Evolutionary conservation across 352 stramenopile species (phyloP), one percentile per base, ranked within the genome.

Genomic region (Phytophthora multivora): DNA sequence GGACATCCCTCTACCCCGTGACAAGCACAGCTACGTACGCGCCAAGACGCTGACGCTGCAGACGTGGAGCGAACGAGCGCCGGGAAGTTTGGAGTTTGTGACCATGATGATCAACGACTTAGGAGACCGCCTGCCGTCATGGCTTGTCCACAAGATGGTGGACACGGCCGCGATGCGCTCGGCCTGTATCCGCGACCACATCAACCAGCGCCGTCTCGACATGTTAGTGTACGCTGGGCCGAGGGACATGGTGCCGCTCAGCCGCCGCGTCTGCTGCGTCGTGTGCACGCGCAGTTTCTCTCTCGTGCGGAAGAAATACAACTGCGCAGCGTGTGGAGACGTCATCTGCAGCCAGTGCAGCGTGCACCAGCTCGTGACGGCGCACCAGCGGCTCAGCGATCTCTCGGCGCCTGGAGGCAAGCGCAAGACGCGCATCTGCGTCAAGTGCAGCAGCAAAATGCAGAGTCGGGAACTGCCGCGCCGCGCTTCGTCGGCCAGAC

Each of bases 41-140:
- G 86, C 69, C 35, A 91, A 89, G 68, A 94, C 86, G 54, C 64
- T 91, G 39, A 90, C 73, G 30, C 47, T 94, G 51, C 80, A 89
- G 51, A 94, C 83, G 28, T 92, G 89, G 47, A 77, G 77, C 18
- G 79, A 88, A 51, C 65, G 77, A 43, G 71, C 73, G 9, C 77
- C 71, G 8, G 73, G 71, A 48, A 89, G 83, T 42, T 53, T 90
- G n/a, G 83, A 92, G 57, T 70, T 90, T 54, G 76, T 80, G 41
- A 90, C 79, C 31, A 92, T 92, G 83, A 78, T 92, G 66, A 90
- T 92, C 60, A 92, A 90, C 62, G 83, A 92, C 48, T 49, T 92
- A 36, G 81, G 81, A 59, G 83, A 92, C 46, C 77, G 76, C 8
- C 69, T 94, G 26, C 86, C 86, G 23, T 77, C 83, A 19, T 94